These are phyloP conservation scores for Pichia sp. DNA, from an alignment of 1,139 yeast species.

Conservation along the genomic window DNA sequence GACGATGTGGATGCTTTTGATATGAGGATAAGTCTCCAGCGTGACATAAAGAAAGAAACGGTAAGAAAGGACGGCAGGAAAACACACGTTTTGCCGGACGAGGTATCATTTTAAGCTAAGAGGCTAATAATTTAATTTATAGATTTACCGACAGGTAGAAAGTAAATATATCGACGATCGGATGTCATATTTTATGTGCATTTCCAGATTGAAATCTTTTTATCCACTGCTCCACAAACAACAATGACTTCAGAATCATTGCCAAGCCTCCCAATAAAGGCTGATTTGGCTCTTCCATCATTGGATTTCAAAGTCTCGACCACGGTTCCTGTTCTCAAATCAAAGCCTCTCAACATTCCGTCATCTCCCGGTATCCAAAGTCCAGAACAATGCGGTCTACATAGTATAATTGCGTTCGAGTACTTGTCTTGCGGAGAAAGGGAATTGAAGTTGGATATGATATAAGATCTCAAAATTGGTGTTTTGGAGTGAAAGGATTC, in stretches of 20 bases:
- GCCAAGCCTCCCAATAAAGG: constrained; percentile 31
- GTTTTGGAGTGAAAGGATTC: constrained; percentile 25
- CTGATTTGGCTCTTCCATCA: constrained; percentile 47
- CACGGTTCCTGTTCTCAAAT: constrained; percentile 38
- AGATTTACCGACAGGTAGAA: no score
- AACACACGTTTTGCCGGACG: constrained; percentile 58
- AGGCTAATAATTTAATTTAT: neutral
- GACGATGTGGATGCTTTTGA: constrained; percentile 87
- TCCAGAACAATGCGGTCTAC: constrained; percentile 38
- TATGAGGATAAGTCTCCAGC: constrained; percentile 63
- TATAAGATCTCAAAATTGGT: constrained; percentile 37
- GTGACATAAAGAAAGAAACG: constrained; percentile 49
- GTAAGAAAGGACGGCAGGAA: constrained; percentile 56
- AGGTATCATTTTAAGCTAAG: constrained; percentile 40
- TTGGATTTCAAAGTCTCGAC: constrained; percentile 30
- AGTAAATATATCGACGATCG: no score
- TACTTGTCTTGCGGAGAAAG: constrained; percentile 68
- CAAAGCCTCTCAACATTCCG: constrained; percentile 59
- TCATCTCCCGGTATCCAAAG: constrained; percentile 70
- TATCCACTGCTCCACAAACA: constrained; percentile 48
- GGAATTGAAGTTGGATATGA: constrained; percentile 55
- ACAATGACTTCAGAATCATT: constrained; percentile 37
- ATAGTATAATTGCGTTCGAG: constrained; percentile 49
- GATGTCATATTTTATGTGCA: neutral
- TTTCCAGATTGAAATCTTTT: constrained; percentile 30